Evolutionary conservation across 1,284 basidiomycete genomes (phyloP), one percentile per base, ranked within the genome.

Genomic region (Volvariella volvacea): DNA sequence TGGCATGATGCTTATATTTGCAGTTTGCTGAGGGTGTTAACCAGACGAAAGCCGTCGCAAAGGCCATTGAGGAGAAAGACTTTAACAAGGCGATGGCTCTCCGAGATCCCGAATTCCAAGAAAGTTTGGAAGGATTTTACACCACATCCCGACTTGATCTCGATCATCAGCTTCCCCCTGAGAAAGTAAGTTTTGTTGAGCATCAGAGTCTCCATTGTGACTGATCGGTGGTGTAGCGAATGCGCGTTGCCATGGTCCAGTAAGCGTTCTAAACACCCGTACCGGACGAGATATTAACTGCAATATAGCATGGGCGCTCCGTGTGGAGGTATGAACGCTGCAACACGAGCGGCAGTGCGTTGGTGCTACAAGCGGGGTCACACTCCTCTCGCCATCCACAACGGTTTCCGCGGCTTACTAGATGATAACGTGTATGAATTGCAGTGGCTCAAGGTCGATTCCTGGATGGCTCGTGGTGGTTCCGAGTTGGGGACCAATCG

Each of bases 401-500:
- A 98, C 62, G 94, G 96, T 20, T 98, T 98, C 75, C 82, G 83
- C 33, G 95, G 95, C 25, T 73, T 99, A 6, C 78, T 98, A 17
- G 89, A 97, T 48, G 92, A 94, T 67, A 84, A 86, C 54, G 70
- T 98, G 32, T 72, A 80, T 50, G 83, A 90, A 55, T 78, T 95
- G 19, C 83, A 87, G n/a, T 99, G 95, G 96, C 80, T 99, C 19
- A 88, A 91, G 20, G 96, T 99, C 41, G 96, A 99, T 64, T 85
- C 84, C 46, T 99, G 95, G 96, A 89, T 88, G 58, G 83, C 88
- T 17, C 87, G 94, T 28, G 95, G 96, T 50, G 96, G 96, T n/a
- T 97, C 93, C 33, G 96, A 99, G 64, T 83, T 99, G 16, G 95
- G 95, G 31, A 98, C 95, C 22, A 99, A 98, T 68, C 89, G 95